Conservation (phyloP, 495 filamentous ascomycete genomes). For the Lineolata rhizophorae region DNA sequence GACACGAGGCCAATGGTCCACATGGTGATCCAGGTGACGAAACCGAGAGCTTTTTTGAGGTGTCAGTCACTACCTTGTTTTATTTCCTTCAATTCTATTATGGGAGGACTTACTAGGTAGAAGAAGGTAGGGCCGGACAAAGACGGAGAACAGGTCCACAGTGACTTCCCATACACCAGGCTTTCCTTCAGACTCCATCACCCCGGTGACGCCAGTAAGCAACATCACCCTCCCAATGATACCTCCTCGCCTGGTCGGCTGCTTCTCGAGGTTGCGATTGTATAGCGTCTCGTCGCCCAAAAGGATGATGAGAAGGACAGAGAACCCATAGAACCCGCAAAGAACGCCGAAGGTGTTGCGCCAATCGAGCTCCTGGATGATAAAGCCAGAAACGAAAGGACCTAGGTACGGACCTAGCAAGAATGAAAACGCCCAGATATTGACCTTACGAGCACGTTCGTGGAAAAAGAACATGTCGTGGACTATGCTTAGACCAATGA, state of each 20-base stretch:
- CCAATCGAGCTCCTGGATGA: conserved; percentile 1
- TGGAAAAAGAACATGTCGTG: conserved; percentile 11
- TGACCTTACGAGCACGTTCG: conserved; percentile 27
- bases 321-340: conserved; percentile 23
- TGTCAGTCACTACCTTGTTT: no score
- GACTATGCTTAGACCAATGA: conserved; percentile 20
- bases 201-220: conserved; percentile 13
- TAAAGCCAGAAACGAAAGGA: conserved; percentile 18
- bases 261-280: conserved; percentile 7
- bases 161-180: conserved; percentile 8
- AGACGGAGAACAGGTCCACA: conserved; percentile 9
- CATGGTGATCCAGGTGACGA: conserved; percentile 10
- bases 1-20: conserved; percentile 18
- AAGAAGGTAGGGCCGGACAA: conserved; percentile 13
- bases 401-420: conserved; percentile 25
- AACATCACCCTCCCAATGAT: conserved; percentile 5
- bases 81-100: not conserved
- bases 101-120: conserved; percentile 9
- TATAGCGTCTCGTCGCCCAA: conserved; percentile 29
- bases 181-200: conserved; percentile 3
- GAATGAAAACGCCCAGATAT: conserved; percentile 27
- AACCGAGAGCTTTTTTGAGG: conserved; percentile 1
- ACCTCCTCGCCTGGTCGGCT: conserved; percentile 1
- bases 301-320: conserved; percentile 21
- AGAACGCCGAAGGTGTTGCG: conserved; percentile 8